Evolutionary conservation across 257 asterid genomes (phyloP).

Genomic region (Gentiana dahurica): DNA sequence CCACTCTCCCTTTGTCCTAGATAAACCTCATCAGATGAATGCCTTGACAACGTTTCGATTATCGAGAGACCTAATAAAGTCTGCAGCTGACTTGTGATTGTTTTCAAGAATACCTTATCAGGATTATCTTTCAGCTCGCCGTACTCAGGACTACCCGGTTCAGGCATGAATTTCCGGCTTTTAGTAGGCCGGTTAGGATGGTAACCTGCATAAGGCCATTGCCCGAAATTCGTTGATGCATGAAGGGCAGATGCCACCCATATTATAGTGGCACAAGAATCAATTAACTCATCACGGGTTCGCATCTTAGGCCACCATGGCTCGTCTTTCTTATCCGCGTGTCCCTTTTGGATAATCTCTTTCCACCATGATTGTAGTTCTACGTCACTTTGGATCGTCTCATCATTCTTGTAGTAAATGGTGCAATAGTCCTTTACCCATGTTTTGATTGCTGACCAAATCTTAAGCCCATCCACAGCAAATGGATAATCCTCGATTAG

Average conservation of each 20-base stretch:
- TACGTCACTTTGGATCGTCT: slow-evolving; percentile 29
- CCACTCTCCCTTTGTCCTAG: slow-evolving; percentile 56
- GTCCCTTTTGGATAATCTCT: slow-evolving; percentile 58
- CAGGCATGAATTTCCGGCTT: slow-evolving; percentile 67
- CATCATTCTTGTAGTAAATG: slow-evolving; percentile 46
- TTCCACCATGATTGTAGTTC: slow-evolving; percentile 86
- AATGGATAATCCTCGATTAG: slow-evolving; percentile 67
- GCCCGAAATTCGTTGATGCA: slow-evolving; percentile 72
- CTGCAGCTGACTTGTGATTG: slow-evolving; percentile 54
- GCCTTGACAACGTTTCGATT: slow-evolving; percentile 62
- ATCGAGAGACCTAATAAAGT: slow-evolving; percentile 56
- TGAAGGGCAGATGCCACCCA: slow-evolving; percentile 90
- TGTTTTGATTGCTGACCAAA: slow-evolving; percentile 62
- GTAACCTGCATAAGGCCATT: slow-evolving; percentile 67
- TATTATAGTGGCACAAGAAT: slow-evolving; percentile 57
- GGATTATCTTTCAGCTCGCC: slow-evolving; percentile 54
- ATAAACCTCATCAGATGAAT: slow-evolving; percentile 59
- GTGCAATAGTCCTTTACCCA: slow-evolving; percentile 66
- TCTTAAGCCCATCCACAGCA: slow-evolving; percentile 75
- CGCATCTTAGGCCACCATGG: slow-evolving; percentile 78
- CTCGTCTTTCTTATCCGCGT: slow-evolving; percentile 62
- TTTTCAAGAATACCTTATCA: slow-evolving; percentile 52
- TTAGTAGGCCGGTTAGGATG: slow-evolving; percentile 56
- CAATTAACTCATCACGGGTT: slow-evolving; percentile 37
- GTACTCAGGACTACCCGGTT: slow-evolving; percentile 38